Conservation (phyloP, 176 grass and related monocot genomes). For the Carex cristatella region DNA sequence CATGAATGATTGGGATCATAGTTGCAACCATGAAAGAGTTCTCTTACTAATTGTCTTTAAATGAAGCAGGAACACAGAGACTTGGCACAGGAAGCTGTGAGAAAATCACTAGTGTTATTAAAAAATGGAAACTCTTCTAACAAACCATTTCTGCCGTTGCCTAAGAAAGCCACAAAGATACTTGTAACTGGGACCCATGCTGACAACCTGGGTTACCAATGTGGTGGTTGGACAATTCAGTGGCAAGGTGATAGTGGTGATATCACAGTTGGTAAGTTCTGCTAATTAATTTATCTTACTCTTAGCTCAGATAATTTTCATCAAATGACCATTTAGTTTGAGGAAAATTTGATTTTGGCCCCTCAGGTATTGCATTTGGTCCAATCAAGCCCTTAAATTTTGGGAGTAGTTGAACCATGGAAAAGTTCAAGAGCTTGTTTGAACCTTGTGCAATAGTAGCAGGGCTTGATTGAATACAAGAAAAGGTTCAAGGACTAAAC, state of each 20-base stretch:
- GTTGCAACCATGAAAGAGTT: background rate
- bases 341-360: background rate
- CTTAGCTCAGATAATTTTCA: background rate
- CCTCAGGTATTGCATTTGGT: background rate
- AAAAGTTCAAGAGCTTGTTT: background rate
- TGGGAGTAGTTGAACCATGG: background rate
- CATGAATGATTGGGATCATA: background rate
- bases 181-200: slow-evolving; percentile 88
- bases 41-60: background rate
- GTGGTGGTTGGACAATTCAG: slow-evolving; percentile 95
- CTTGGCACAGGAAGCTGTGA: slow-evolving; percentile 93
- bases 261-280: slow-evolving; percentile 66
- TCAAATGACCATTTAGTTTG: background rate
- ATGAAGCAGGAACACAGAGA: slow-evolving; percentile 81
- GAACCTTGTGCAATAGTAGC: background rate
- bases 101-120: slow-evolving; percentile 90
- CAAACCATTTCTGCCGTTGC: slow-evolving; percentile 60
- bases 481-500: background rate
- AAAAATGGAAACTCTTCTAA: slow-evolving; percentile 79
- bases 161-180: slow-evolving; percentile 84
- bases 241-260: slow-evolving; percentile 80
- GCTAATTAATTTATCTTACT: slow-evolving; percentile 11
- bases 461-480: background rate
- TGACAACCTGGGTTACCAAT: slow-evolving; percentile 87
- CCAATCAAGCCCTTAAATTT: background rate